Evolutionary conservation across 352 stramenopile species (phyloP).

Genomic region (Globisporangium apiculatum): DNA sequence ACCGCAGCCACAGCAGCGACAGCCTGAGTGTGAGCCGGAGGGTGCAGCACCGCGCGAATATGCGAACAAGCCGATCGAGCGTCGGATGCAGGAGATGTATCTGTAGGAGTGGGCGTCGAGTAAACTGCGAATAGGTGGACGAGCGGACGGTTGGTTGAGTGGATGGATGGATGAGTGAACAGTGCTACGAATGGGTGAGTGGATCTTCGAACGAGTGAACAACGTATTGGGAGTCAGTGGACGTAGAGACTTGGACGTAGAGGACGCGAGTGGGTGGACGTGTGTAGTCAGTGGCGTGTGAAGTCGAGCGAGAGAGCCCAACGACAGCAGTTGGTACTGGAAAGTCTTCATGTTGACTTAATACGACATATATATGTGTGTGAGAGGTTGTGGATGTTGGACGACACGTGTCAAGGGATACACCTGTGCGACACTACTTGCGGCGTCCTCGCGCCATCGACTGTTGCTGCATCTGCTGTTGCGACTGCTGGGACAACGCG

Average conservation of each 20-base stretch:
- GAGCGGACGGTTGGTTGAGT: background rate
- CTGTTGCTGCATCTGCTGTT: background rate
- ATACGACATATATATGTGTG: too few relatives aligned
- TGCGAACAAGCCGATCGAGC: background rate
- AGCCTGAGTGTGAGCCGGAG: constrained; percentile 28
- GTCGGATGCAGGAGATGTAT: constrained; percentile 5
- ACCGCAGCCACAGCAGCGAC: constrained; percentile 12
- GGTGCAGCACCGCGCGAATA: background rate
- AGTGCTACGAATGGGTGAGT: background rate
- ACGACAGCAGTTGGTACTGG: too few relatives aligned
- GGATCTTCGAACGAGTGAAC: too few relatives aligned
- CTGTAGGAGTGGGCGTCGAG: background rate
- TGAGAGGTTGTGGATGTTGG: too few relatives aligned
- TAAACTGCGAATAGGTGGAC: too few relatives aligned
- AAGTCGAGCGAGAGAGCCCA: too few relatives aligned
- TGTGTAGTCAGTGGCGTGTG: too few relatives aligned
- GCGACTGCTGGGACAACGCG: background rate
- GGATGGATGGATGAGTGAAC: background rate
- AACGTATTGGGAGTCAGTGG: too few relatives aligned
- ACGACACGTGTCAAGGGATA: too few relatives aligned
- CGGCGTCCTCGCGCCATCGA: background rate
- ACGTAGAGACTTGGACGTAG: too few relatives aligned
- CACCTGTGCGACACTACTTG: background rate
- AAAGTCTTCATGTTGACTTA: too few relatives aligned
- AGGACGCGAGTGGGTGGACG: too few relatives aligned